A percentile compares a stretch with the other conserved stretches of the same genome.
Evolutionary conservation across 805 yeast species (phyloP).

Genomic region (Teunomyces barrocoloradensis): DNA sequence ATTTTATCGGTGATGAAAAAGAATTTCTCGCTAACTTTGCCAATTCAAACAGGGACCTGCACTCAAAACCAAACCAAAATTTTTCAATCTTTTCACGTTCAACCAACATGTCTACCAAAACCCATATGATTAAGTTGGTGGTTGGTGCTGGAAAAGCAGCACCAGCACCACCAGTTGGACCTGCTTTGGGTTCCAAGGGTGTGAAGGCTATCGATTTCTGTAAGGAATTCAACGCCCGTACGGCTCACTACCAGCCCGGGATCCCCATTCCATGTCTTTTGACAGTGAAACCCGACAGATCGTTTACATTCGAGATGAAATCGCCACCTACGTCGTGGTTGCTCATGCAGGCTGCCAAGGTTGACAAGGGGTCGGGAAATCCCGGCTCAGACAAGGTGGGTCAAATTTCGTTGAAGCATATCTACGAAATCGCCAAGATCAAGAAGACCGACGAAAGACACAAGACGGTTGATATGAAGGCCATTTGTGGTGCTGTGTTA

Average conservation of each 20-base stretch:
- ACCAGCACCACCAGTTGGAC: conserved; percentile 98
- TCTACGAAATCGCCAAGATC: conserved; percentile 91
- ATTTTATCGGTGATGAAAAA: neutral
- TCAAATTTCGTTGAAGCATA: conserved; percentile 72
- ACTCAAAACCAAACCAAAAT: neutral
- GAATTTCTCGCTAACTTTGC: neutral
- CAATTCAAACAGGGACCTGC: no score
- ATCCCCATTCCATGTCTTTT: conserved; percentile 85
- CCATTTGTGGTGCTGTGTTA: conserved; percentile 76
- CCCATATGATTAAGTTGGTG: conserved; percentile 75
- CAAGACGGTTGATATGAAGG: conserved; percentile 63
- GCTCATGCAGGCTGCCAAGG: conserved; percentile 74
- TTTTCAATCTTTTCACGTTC: conserved; percentile 3
- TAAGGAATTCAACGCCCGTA: conserved; percentile 96
- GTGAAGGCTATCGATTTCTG: conserved; percentile 98
- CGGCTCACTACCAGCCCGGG: conserved; percentile 83
- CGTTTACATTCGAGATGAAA: conserved; percentile 81
- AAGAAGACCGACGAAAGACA: conserved; percentile 85
- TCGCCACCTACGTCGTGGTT: conserved; percentile 92
- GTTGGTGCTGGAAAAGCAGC: conserved; percentile 98
- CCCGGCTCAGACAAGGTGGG: conserved; percentile 67
- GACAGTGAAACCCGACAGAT: conserved; percentile 87
- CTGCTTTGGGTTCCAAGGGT: conserved; percentile 97
- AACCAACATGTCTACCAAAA: conserved; percentile 43
- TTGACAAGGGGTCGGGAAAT: conserved; percentile 73